phyloP scores from a whole-genome alignment of 495 filamentous ascomycete genomes.

The Venustampulla echinocandica region DNA sequence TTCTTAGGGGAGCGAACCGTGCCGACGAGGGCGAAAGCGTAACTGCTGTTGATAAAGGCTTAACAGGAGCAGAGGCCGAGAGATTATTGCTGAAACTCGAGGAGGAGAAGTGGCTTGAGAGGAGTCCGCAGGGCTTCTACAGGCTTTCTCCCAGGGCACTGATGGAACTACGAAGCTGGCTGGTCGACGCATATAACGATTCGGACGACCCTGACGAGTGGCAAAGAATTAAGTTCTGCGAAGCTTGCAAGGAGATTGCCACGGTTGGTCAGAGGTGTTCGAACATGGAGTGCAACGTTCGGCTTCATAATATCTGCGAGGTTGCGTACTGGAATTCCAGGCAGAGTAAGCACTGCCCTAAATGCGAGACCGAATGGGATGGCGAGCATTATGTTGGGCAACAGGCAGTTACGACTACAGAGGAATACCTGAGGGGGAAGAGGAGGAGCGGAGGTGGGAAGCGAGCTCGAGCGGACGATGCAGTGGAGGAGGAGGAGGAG shows the following conservation, averaged over 20 bases:
- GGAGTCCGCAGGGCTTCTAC: slow-evolving; percentile 59
- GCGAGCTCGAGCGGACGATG: slow-evolving; percentile 32
- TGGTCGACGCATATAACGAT: slow-evolving; percentile 77
- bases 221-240: slow-evolving; percentile 76
- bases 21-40: slow-evolving; percentile 36
- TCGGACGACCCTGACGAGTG: slow-evolving; percentile 40
- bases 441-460: slow-evolving; percentile 33
- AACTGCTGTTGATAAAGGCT: slow-evolving; percentile 31
- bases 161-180: slow-evolving; percentile 76
- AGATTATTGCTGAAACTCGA: slow-evolving; percentile 58
- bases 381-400: slow-evolving; percentile 76
- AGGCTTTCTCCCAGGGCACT: slow-evolving; percentile 65
- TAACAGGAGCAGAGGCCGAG: slow-evolving; percentile 73
- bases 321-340: slow-evolving; percentile 59
- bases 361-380: slow-evolving; percentile 63
- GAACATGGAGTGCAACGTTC: slow-evolving; percentile 53
- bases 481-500: slow-evolving; percentile 24
- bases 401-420: slow-evolving; percentile 49
- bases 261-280: slow-evolving; percentile 79
- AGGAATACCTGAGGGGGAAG: slow-evolving; percentile 34
- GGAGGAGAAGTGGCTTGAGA: slow-evolving; percentile 79
- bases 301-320: slow-evolving; percentile 73
- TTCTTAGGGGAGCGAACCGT: slow-evolving; percentile 40
- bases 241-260: slow-evolving; percentile 83
- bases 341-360: slow-evolving; percentile 58